These are phyloP conservation scores for Lentithecium fluviatile DNA, from an alignment of 495 filamentous ascomycete genomes.

Conservation along the genomic window DNA sequence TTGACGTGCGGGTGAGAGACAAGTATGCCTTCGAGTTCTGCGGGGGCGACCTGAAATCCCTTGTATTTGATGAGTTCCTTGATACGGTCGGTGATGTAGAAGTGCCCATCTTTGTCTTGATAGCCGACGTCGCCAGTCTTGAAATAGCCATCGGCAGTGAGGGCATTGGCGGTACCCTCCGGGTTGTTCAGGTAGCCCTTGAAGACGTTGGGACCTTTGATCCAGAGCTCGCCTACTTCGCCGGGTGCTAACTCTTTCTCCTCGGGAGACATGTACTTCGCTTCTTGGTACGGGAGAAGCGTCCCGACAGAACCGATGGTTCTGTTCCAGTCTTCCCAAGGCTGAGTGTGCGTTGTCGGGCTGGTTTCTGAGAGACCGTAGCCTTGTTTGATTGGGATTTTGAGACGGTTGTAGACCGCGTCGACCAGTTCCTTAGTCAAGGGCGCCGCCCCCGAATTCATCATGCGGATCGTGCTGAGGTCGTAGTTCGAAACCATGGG, in stretches of 20 bases:
- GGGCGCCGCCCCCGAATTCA: constrained; percentile 89
- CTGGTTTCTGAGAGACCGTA: constrained; percentile 60
- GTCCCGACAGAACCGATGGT: constrained; percentile 78
- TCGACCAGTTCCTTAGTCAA: constrained; percentile 80
- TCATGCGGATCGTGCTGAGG: constrained; percentile 72
- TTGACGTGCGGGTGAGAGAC: constrained; percentile 36
- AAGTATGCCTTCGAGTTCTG: constrained; percentile 45
- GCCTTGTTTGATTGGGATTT: constrained; percentile 57
- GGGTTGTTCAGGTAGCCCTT: constrained; percentile 72
- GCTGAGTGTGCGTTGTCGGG: constrained; percentile 56
- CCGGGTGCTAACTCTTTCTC: constrained; percentile 44
- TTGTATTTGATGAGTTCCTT: constrained; percentile 60
- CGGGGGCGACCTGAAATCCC: constrained; percentile 47
- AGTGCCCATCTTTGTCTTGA: constrained; percentile 57
- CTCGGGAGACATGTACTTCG: constrained; percentile 66
- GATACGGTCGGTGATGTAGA: constrained; percentile 53
- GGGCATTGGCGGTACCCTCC: constrained; percentile 60
- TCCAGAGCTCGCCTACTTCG: constrained; percentile 57
- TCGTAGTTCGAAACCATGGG: constrained; percentile 76
- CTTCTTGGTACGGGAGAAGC: constrained; percentile 76
- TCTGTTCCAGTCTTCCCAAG: constrained; percentile 73
- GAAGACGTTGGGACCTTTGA: constrained; percentile 77
- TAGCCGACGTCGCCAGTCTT: constrained; percentile 74
- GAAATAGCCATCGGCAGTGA: constrained; percentile 75
- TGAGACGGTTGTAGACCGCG: constrained; percentile 69